These are phyloP conservation scores for Hymenoscyphus salicellus DNA, from an alignment of 2,329 filamentous ascomycete species.

Conservation along the genomic window DNA sequence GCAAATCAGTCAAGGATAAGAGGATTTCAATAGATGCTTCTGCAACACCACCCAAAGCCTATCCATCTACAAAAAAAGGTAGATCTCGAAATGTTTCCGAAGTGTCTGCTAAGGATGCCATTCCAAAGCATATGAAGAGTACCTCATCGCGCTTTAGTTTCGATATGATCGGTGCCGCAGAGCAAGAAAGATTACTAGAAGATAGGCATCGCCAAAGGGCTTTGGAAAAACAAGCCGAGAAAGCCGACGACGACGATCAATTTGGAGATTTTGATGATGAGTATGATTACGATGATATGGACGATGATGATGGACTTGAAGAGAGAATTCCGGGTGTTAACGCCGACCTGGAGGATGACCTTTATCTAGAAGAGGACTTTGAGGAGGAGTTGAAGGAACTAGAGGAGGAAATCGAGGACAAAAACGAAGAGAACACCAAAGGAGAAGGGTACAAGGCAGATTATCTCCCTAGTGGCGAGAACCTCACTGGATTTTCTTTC, in stretches of 20 bases:
- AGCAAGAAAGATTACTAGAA: conserved; percentile 66
- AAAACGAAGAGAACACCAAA: conserved; percentile 36
- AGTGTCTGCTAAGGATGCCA: conserved; percentile 43
- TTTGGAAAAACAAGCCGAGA: conserved; percentile 54
- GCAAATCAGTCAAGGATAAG: conserved; percentile 17
- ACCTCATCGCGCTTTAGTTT: conserved; percentile 80
- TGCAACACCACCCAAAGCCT: conserved; percentile 27
- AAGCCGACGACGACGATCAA: conserved; percentile 33
- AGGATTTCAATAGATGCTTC: conserved; percentile 30
- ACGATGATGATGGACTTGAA: conserved; percentile 61
- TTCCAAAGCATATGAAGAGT: conserved; percentile 68
- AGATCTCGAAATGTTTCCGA: conserved; percentile 53
- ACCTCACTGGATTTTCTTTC: conserved; percentile 33
- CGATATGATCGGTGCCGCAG: conserved; percentile 70
- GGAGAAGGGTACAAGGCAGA: conserved; percentile 29
- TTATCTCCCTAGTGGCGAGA: conserved; percentile 12
- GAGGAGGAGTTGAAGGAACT: conserved; percentile 24
- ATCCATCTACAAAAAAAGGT: conserved; percentile 23
- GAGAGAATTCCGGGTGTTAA: conserved; percentile 62
- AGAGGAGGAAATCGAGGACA: conserved; percentile 25
- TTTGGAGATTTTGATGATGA: conserved; percentile 54
- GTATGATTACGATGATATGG: conserved; percentile 61
- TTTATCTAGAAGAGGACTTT: conserved; percentile 21
- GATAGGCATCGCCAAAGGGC: conserved; percentile 68
- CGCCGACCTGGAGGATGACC: conserved; percentile 40